These are phyloP conservation scores for Xylaria sp. DNA, from an alignment of 495 filamentous ascomycete species.

Conservation along the genomic window DNA sequence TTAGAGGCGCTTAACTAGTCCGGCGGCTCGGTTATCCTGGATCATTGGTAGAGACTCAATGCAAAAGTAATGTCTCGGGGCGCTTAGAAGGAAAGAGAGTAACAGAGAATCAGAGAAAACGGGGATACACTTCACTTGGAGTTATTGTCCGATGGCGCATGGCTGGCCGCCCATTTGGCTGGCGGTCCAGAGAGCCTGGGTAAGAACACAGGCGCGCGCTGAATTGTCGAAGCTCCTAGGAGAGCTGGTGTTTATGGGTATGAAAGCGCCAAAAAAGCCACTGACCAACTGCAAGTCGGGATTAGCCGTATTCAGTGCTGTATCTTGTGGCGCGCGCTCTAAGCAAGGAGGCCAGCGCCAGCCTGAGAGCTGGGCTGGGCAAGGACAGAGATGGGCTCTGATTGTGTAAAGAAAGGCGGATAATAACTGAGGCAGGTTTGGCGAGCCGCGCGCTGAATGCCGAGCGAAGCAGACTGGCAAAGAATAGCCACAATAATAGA, in stretches of 20 bases:
- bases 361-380: not conserved
- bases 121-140: not conserved
- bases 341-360: constrained; percentile 13
- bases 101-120: not conserved
- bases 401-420: constrained; percentile 14
- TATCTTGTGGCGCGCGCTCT: constrained; percentile 30
- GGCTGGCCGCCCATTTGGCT: constrained; percentile 6
- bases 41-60: constrained; percentile 10
- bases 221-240: not conserved
- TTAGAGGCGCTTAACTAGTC: constrained; percentile 25
- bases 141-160: not conserved
- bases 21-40: constrained; percentile 15
- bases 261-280: not conserved
- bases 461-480: constrained; percentile 8
- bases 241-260: not conserved
- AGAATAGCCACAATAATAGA: constrained; percentile 7
- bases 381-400: constrained; percentile 9
- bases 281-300: constrained; percentile 17
- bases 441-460: constrained; percentile 28
- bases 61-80: not conserved
- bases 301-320: constrained; percentile 10
- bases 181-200: not conserved
- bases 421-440: constrained; percentile 15
- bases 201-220: constrained; percentile 26
- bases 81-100: not conserved